Conservation (phyloP, 257 asterid genomes). For the Solanum verrucosum region DNA sequence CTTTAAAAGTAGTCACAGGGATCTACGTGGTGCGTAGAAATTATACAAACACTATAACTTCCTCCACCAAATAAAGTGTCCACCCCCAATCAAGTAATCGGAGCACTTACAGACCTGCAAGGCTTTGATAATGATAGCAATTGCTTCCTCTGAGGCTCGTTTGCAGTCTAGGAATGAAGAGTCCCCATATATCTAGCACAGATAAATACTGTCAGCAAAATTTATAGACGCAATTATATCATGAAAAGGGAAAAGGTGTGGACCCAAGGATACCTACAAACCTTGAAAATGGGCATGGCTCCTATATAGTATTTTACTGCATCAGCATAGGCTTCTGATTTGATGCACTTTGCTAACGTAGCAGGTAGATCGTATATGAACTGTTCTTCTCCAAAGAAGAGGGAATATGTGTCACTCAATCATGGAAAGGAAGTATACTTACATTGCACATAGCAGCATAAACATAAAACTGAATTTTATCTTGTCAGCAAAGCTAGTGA, state of each 20-base stretch:
- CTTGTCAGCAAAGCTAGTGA: not conserved
- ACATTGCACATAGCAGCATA: not conserved
- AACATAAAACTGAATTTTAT: not conserved
- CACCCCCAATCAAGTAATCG: not conserved
- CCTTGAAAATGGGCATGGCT: slow-evolving; percentile 97
- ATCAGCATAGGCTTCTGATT: slow-evolving; percentile 91
- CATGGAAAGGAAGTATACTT: slow-evolving; percentile 7
- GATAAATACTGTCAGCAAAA: slow-evolving; percentile 2
- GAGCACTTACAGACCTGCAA: slow-evolving; percentile 46
- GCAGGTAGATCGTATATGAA: slow-evolving; percentile 91
- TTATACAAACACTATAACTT: not conserved
- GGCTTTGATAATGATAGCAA: slow-evolving; percentile 46
- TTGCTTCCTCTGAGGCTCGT: slow-evolving; percentile 84
- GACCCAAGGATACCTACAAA: slow-evolving; percentile 9
- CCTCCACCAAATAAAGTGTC: not conserved
- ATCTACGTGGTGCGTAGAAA: not conserved
- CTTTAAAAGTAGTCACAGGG: not conserved
- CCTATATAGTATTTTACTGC: slow-evolving; percentile 92
- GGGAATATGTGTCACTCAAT: slow-evolving; percentile 24
- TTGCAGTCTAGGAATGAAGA: slow-evolving; percentile 95
- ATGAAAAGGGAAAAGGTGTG: not conserved
- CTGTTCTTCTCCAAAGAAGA: slow-evolving; percentile 59
- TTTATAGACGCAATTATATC: not conserved
- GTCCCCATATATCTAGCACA: slow-evolving; percentile 77
- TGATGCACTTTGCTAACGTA: slow-evolving; percentile 84